These are phyloP conservation scores for Toxoplasma gondii DNA, from an alignment of 169 alveolate species.

Conservation along the genomic window DNA sequence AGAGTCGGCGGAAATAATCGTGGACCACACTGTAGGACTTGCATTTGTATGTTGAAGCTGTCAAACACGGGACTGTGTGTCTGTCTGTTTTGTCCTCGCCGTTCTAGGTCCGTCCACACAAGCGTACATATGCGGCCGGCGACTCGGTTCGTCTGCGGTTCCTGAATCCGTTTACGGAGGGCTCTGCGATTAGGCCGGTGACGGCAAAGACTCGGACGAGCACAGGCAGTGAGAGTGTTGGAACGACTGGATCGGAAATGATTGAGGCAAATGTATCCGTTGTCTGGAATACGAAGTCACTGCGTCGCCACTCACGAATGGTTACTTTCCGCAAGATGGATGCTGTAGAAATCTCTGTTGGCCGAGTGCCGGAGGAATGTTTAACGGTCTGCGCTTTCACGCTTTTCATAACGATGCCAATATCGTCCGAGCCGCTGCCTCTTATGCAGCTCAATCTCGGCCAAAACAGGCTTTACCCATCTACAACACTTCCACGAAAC, in stretches of 20 bases:
- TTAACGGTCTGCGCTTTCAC: not conserved
- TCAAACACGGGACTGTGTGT: too few relatives aligned
- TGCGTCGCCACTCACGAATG: not conserved
- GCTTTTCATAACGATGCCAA: constrained; percentile 4
- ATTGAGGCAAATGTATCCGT: constrained; percentile 2
- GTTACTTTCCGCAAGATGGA: not conserved
- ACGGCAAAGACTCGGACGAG: not conserved
- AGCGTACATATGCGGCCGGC: not conserved
- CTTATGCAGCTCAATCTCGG: not conserved
- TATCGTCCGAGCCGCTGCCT: constrained; percentile 8
- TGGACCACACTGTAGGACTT: too few relatives aligned
- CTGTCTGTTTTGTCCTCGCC: not conserved
- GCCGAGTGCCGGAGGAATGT: constrained; percentile 22
- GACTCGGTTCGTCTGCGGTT: not conserved
- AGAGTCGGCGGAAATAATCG: too few relatives aligned
- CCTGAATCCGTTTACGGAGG: not conserved
- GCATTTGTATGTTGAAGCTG: too few relatives aligned
- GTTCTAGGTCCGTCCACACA: not conserved
- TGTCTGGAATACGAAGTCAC: not conserved
- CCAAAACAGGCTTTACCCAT: not conserved
- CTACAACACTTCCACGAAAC: not conserved
- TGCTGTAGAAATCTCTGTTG: not conserved
- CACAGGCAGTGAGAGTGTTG: not conserved
- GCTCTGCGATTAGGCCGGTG: not conserved
- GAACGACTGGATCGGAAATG: not conserved